Percentiles rank a stretch among this genome's conserved stretches.
Evolutionary conservation across 1,139 yeast species (phyloP).

Genomic region (Debaryomyces subglobosus): DNA sequence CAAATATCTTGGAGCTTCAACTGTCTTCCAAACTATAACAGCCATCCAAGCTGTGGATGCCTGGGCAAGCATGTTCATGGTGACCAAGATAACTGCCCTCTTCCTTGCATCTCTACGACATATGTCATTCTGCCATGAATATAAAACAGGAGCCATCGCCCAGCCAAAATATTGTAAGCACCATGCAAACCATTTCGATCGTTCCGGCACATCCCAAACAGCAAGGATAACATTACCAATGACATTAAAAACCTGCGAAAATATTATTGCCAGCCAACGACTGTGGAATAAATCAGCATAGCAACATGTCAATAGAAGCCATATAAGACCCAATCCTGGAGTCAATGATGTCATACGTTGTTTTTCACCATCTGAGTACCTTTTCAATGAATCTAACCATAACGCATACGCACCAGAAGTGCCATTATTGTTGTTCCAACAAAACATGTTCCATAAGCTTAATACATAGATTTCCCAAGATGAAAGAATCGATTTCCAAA

Average conservation of each 20-base stretch:
- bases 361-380: slow-evolving; percentile 35
- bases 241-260: slow-evolving; percentile 52
- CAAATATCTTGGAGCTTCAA: slow-evolving; percentile 41
- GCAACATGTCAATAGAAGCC: slow-evolving; percentile 44
- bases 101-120: slow-evolving; percentile 47
- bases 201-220: slow-evolving; percentile 48
- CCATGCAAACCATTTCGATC: slow-evolving; percentile 53
- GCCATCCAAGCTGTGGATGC: slow-evolving; percentile 48
- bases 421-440: slow-evolving; percentile 62
- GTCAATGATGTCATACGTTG: slow-evolving; percentile 48
- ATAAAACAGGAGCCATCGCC: slow-evolving; percentile 54
- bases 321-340: slow-evolving; percentile 46
- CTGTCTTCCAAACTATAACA: slow-evolving; percentile 52
- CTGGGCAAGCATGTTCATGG: slow-evolving; percentile 49
- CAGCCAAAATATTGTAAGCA: slow-evolving; percentile 50
- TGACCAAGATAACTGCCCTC: slow-evolving; percentile 47
- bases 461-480: slow-evolving; percentile 60
- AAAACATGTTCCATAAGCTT: slow-evolving; percentile 56
- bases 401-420: slow-evolving; percentile 54
- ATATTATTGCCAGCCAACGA: slow-evolving; percentile 59
- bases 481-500: slow-evolving; percentile 54
- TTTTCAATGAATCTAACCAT: slow-evolving; percentile 43
- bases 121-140: slow-evolving; percentile 50
- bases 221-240: slow-evolving; percentile 47
- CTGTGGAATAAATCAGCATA: slow-evolving; percentile 53